These are phyloP conservation scores for Candida taoyuanica DNA, from an alignment of 805 yeast species.

Conservation along the genomic window DNA sequence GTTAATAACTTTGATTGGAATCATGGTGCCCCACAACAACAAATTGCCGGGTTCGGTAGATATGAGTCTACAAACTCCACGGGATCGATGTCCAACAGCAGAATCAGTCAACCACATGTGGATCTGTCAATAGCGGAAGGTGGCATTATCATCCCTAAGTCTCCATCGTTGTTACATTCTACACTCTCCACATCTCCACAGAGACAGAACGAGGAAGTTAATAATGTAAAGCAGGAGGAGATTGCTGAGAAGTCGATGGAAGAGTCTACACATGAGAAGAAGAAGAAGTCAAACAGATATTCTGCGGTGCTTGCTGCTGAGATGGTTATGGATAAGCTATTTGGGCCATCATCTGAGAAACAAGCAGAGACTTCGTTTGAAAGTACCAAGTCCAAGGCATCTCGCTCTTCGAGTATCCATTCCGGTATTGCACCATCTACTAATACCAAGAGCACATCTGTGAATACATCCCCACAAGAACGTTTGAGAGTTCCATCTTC, in stretches of 20 bases:
- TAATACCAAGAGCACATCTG: constrained; percentile 16
- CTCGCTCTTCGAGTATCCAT: constrained; percentile 14
- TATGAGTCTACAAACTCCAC: constrained; percentile 39
- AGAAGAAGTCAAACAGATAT: constrained; percentile 25
- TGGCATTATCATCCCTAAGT: constrained; percentile 32
- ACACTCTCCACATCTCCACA: constrained; percentile 9
- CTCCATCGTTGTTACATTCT: constrained; percentile 19
- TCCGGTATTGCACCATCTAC: constrained; percentile 17
- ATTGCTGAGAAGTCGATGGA: constrained; percentile 3
- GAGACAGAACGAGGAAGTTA: background rate
- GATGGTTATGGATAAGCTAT: constrained; percentile 26
- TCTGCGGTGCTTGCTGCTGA: constrained; percentile 29
- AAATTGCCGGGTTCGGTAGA: constrained; percentile 30
- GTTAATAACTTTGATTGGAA: constrained; percentile 7
- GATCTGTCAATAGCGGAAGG: constrained; percentile 33
- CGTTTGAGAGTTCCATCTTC: constrained; percentile 13
- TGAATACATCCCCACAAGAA: constrained; percentile 6
- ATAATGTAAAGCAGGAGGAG: constrained; percentile 1
- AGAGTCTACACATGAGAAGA: constrained; percentile 12
- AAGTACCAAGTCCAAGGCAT: constrained; percentile 6
- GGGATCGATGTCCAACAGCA: constrained; percentile 29
- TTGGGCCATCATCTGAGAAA: constrained; percentile 18
- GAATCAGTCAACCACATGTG: constrained; percentile 32
- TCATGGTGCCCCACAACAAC: too few species aligned
- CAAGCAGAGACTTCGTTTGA: constrained; percentile 7